Evolutionary conservation across 768 basidiomycete genomes (phyloP), one percentile per base, ranked within the genome.

Genomic region (Cubamyces sp.): DNA sequence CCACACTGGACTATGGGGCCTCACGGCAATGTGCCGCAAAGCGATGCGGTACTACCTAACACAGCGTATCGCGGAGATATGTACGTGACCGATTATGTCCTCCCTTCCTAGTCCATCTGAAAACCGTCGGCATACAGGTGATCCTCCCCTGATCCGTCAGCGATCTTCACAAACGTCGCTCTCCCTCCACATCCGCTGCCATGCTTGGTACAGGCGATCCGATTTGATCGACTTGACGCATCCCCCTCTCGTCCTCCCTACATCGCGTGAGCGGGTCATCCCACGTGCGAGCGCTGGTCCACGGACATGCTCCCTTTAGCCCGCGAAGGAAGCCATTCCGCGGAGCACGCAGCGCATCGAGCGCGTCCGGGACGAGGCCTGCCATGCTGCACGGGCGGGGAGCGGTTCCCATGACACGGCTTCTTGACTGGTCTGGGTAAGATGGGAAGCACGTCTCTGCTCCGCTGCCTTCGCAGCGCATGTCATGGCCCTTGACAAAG

Each of bases 181-280:
- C 6, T 46, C 11, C 45, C 45, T 6, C 19, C 21, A 19, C 6
- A 8, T 3, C 2, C 45, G 9, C 45, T 12, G n/a, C 30, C 18
- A 19, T n/a, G n/a, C n/a, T n/a, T 8, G 7, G 3, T 3, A 19
- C 28, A 37, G n/a, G 5, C 34, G 16, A 19, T 34, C 49, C 49
- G 49, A 6, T 34, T 34, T 51, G 49, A 51, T 51, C 49, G 49
- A 50, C 49, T 30, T 50, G 49, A 50, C 49, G 49, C 49, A 30
- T 2, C 28, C 14, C 15, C 7, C 2, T 15, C 30, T 7, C 28
- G 26, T 18, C 43, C 18, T 45, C n/a, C 1, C 1, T 5, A n/a
- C 26, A 1, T 9, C 28, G 18, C 30, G 12, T 30, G 15, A 5
- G 49, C 28, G 23, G 28, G 6, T 11, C 26, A 5, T n/a, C 43